Conservation (phyloP, 345 rosid genomes). For the Microthlaspi erraticum region DNA sequence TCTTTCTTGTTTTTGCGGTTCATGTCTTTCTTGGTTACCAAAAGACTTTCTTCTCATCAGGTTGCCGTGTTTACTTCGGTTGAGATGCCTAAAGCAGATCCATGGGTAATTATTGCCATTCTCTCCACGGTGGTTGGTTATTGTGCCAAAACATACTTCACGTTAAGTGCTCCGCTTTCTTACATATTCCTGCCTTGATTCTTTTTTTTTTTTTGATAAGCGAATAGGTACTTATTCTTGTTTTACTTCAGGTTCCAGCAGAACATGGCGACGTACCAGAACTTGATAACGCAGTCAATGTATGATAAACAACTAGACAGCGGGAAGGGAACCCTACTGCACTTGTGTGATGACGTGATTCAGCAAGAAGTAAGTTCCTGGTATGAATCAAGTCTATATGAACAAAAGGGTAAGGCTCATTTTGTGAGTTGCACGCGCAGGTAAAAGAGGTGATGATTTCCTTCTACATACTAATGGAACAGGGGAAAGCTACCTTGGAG, state of each 20-base stretch:
- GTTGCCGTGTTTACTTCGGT: slow-evolving; percentile 80
- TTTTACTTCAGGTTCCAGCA: slow-evolving; percentile 70
- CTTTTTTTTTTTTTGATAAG: slow-evolving; percentile 1
- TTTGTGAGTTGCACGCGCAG: slow-evolving; percentile 48
- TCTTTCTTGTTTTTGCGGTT: not conserved
- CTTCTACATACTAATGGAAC: slow-evolving; percentile 93
- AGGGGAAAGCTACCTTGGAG: slow-evolving; percentile 91
- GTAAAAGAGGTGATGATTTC: slow-evolving; percentile 93
- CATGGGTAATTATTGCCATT: slow-evolving; percentile 86
- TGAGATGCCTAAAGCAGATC: slow-evolving; percentile 80
- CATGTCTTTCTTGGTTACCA: slow-evolving; percentile 16
- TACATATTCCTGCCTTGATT: slow-evolving; percentile 2
- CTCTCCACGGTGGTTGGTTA: slow-evolving; percentile 92
- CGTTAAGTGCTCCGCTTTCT: slow-evolving; percentile 59
- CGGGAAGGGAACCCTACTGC: slow-evolving; percentile 95
- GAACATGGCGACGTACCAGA: slow-evolving; percentile 86
- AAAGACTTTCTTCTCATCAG: slow-evolving; percentile 48
- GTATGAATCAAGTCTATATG: slow-evolving; percentile 13
- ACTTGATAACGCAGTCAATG: slow-evolving; percentile 92
- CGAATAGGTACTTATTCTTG: slow-evolving; percentile 23
- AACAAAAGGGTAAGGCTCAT: slow-evolving; percentile 18
- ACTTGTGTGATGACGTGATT: slow-evolving; percentile 95
- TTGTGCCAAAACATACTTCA: slow-evolving; percentile 96
- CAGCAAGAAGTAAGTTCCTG: slow-evolving; percentile 87
- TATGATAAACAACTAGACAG: slow-evolving; percentile 97